These are phyloP conservation scores for Magnaporthiopsis poae DNA, from an alignment of 2,329 filamentous ascomycete species.

Conservation along the genomic window DNA sequence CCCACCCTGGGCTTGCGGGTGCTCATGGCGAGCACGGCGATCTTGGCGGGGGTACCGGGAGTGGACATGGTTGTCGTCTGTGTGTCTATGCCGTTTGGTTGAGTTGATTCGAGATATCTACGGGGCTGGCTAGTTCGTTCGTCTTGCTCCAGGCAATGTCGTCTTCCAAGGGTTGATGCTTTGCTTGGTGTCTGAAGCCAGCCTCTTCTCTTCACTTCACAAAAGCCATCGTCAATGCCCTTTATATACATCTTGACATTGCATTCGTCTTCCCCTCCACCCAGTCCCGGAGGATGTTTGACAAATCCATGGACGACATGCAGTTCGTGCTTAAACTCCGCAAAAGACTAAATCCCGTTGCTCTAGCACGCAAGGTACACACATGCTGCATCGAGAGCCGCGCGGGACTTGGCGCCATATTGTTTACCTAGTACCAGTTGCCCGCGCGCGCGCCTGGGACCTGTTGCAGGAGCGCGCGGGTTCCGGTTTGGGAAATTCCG, in stretches of 20 bases:
- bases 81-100: not conserved
- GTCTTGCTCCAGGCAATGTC: too few species aligned
- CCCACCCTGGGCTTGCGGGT: slow-evolving; percentile 25
- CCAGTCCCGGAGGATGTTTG: too few species aligned
- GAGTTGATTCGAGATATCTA: too few species aligned
- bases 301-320: too few species aligned
- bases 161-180: not conserved
- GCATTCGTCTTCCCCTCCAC: not conserved
- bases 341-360: too few species aligned
- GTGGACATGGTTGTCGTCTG: not conserved
- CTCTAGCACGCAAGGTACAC: not conserved
- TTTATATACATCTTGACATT: not conserved
- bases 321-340: too few species aligned
- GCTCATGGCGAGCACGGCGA: slow-evolving; percentile 29
- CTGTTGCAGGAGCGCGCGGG: too few species aligned
- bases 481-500: not conserved
- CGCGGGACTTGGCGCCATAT: not conserved
- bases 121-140: too few species aligned
- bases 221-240: not conserved
- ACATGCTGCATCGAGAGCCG: not conserved
- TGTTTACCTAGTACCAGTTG: not conserved
- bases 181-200: not conserved
- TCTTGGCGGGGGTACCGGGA: slow-evolving; percentile 11
- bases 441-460: too few species aligned
- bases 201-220: not conserved